Evolutionary conservation across 75 land plant species (phyloP), one percentile per base, ranked within the genome.

Genomic region (Azolla pinnata): DNA sequence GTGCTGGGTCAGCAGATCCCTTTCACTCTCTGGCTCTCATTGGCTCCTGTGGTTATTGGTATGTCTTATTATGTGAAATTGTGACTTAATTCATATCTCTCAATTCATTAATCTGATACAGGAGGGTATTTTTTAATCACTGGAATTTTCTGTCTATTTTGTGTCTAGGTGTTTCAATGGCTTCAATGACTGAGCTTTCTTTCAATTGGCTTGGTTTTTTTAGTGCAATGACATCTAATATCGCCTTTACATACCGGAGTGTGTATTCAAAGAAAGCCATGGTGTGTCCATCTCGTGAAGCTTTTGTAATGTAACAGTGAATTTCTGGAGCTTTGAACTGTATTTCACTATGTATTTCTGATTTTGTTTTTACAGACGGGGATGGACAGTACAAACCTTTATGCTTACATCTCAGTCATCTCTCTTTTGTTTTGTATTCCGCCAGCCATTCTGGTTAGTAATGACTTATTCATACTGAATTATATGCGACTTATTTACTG

Each of bases 111-210:
- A n/a, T n/a, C n/a, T n/a, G n/a, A n/a, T n/a, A n/a, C n/a, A n/a
- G n/a, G n/a, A n/a, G n/a, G n/a, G n/a, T n/a, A n/a, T n/a, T n/a
- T n/a, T n/a, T n/a, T n/a, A n/a, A n/a, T n/a, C n/a, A n/a, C n/a
- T n/a, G n/a, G n/a, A n/a, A n/a, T 46, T 92, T 96, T 33, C 97
- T 88, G 46, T 92, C 88, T 52, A 64, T 92, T 17, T 78, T 88
- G 14, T 96, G 97, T 5, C 97, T 42, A 61, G 74, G 70, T 67
- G 79, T 75, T 29, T 76, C 79, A 16, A 76, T 76, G 75, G 79
- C 79, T 38, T 71, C 75, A 18, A 12, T 76, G 74, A 71, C 75
- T 23, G 75, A 76, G 56, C 70, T 76, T 4, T 76, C 79, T 10
- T 76, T 76, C 54, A 76, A 71, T 62, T 76, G 79, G 79, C 63